phyloP scores from a whole-genome alignment of 2,329 filamentous ascomycete genomes.

The Pezicula carpinea region DNA sequence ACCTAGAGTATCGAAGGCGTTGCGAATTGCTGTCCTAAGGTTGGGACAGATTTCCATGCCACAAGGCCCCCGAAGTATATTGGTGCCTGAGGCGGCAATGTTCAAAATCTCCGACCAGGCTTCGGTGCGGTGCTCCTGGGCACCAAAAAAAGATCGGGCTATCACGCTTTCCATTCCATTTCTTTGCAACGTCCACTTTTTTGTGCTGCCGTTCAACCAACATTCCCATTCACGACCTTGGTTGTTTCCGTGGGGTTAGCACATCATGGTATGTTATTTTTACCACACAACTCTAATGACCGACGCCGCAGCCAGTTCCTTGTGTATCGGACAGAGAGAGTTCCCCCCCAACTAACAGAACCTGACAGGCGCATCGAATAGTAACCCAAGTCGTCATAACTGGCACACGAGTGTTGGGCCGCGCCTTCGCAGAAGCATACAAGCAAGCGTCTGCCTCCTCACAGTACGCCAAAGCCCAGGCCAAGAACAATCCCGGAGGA shows the following conservation, averaged over 20 bases:
- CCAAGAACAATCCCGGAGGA: slow-evolving; percentile 48
- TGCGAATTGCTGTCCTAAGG: neutral
- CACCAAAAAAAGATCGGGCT: neutral
- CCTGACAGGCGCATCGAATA: slow-evolving; percentile 83
- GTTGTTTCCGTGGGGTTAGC: neutral
- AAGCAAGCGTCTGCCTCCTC: slow-evolving; percentile 88
- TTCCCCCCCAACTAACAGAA: neutral
- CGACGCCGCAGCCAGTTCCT: neutral
- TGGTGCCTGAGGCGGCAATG: neutral
- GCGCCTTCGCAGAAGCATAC: slow-evolving; percentile 91
- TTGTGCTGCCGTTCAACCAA: neutral
- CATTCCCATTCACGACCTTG: slow-evolving; percentile 1
- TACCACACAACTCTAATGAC: neutral
- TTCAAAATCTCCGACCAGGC: no score
- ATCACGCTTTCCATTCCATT: neutral
- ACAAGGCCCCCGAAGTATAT: neutral
- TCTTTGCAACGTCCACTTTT: neutral
- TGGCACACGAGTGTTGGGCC: slow-evolving; percentile 85
- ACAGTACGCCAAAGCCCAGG: slow-evolving; percentile 71
- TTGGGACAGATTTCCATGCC: neutral
- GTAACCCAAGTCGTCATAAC: slow-evolving; percentile 90
- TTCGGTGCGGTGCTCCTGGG: no score
- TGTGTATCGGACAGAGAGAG: neutral
- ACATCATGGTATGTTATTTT: slow-evolving; percentile 15
- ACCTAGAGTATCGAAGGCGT: neutral